phyloP scores from a whole-genome alignment of 2,329 filamentous ascomycete species.

The Chalaropsis thielavioides region DNA sequence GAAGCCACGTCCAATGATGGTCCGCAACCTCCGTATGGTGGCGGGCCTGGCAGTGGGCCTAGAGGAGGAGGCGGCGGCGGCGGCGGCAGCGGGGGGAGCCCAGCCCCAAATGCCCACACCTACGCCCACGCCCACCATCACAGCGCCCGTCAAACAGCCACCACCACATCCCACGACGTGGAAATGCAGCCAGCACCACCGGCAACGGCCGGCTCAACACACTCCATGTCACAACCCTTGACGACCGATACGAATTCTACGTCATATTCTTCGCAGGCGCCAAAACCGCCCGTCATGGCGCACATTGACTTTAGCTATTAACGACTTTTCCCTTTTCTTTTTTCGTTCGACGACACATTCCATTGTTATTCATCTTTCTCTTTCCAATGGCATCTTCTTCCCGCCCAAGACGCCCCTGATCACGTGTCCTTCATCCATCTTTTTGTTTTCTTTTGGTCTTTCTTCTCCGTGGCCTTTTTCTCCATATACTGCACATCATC shows the following conservation, averaged over 20 bases:
- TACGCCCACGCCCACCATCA: conserved; percentile 26
- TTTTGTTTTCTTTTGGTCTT: conserved; percentile 12
- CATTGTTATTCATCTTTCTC: too few relatives aligned
- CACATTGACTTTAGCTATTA: conserved; percentile 50
- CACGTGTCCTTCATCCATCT: background rate
- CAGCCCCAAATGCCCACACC: conserved; percentile 21
- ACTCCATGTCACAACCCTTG: conserved; percentile 7
- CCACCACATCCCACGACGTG: conserved; percentile 23
- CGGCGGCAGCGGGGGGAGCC: conserved; percentile 28
- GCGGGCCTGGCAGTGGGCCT: conserved; percentile 35
- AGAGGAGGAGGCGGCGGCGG: conserved; percentile 32
- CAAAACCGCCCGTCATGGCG: conserved; percentile 38
- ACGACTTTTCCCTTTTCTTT: conserved; percentile 21
- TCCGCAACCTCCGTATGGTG: background rate
- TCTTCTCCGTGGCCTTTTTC: background rate
- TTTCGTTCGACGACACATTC: background rate
- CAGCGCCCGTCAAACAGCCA: conserved; percentile 20
- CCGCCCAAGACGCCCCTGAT: background rate
- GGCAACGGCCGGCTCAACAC: conserved; percentile 6
- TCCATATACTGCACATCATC: background rate
- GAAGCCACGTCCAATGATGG: background rate
- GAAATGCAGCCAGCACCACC: conserved; percentile 23
- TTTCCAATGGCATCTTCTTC: too few relatives aligned
- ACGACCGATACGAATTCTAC: conserved; percentile 15
- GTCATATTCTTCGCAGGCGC: conserved; percentile 34